Conservation (phyloP, 2,329 filamentous ascomycete genomes). For the Fusarium sp. region DNA sequence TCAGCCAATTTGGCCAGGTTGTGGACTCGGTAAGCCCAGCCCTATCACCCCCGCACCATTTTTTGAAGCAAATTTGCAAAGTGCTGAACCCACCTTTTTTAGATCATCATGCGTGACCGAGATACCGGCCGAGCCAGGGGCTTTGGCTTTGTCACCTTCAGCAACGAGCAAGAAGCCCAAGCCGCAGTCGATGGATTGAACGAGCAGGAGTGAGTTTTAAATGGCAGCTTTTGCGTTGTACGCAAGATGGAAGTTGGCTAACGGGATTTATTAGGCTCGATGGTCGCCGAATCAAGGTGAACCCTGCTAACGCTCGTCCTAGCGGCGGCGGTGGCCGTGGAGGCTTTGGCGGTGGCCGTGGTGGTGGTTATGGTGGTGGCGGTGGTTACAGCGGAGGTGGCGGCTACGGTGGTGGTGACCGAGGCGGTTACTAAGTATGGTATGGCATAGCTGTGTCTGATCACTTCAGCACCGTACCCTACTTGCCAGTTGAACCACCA, state of each 20-base stretch:
- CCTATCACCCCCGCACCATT: background rate
- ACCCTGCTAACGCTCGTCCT: background rate
- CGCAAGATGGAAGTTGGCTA: background rate
- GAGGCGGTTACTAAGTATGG: background rate
- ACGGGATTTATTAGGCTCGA: background rate
- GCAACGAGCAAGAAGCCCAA: rapidly evolving
- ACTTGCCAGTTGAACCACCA: no score
- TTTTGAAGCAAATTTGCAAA: no score
- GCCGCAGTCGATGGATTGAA: background rate
- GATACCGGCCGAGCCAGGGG: conserved; percentile 28
- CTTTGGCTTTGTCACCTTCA: conserved; percentile 23
- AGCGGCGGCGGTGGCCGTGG: background rate
- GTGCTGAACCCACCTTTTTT: background rate
- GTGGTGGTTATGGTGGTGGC: background rate
- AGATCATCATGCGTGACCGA: conserved; percentile 26
- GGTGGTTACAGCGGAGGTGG: background rate
- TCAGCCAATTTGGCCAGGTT: background rate
- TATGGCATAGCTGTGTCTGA: no score
- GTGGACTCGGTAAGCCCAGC: background rate
- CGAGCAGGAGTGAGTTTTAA: conserved; percentile 6
- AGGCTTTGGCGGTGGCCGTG: background rate
- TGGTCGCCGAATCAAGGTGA: background rate
- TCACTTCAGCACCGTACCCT: no score
- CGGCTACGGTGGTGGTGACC: background rate
- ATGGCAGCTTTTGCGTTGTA: background rate